A percentile compares a stretch with the other conserved stretches of the same genome.
Conservation (phyloP, 2,329 filamentous ascomycete genomes). For the Sporothrix protearum region DNA sequence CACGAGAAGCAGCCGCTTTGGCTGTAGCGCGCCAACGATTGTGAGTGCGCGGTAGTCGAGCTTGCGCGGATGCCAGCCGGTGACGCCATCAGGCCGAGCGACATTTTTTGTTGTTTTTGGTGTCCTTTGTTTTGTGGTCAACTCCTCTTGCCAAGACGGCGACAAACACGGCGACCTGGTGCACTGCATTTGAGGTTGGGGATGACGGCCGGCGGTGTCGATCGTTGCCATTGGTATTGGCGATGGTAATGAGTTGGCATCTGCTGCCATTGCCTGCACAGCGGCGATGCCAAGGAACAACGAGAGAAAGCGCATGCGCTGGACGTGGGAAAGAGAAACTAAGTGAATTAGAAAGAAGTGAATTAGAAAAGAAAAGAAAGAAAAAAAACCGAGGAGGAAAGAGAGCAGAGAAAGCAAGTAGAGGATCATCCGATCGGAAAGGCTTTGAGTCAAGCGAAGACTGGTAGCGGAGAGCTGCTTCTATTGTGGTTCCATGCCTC, state of each 20-base stretch:
- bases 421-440: not conserved
- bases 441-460: no score
- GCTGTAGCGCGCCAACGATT: conserved; percentile 19
- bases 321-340: not conserved
- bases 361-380: not conserved
- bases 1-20: conserved; percentile 24
- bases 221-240: not conserved
- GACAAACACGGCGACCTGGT: not conserved
- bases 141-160: not conserved
- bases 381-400: not conserved
- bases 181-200: not conserved
- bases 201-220: not conserved
- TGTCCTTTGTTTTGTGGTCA: not conserved
- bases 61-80: conserved; percentile 23
- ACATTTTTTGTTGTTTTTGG: not conserved
- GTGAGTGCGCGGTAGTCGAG: conserved; percentile 17
- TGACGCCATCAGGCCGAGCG: not conserved
- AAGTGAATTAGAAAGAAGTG: not conserved
- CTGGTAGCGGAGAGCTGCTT: not conserved
- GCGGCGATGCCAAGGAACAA: not conserved
- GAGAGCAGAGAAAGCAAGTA: not conserved
- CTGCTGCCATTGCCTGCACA: not conserved
- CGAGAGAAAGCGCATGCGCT: not conserved
- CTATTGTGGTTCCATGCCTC: not conserved
- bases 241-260: not conserved